A percentile compares a stretch with the other conserved stretches of the same genome.
Evolutionary conservation across 345 rosid genomes (phyloP).

Genomic region (Boechera stricta): DNA sequence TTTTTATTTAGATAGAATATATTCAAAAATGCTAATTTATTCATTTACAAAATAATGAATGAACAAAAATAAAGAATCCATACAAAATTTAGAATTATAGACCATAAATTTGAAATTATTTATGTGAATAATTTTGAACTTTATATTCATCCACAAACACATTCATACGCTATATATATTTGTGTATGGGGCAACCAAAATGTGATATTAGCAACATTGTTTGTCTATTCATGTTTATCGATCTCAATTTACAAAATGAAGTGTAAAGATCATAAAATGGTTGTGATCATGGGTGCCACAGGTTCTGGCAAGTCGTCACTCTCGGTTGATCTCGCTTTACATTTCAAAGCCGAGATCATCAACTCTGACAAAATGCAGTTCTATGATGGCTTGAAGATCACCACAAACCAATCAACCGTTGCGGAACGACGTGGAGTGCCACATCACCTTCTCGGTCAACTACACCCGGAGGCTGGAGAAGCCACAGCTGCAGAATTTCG

Average conservation of each 20-base stretch:
- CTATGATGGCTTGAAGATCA: conserved; percentile 33
- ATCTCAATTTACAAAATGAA: background rate
- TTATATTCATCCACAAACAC: background rate
- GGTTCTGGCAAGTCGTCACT: conserved; percentile 77
- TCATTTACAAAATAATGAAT: background rate
- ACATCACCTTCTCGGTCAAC: conserved; percentile 67
- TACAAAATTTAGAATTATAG: background rate
- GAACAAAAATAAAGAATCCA: background rate
- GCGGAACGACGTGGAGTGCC: conserved; percentile 61
- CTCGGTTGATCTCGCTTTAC: conserved; percentile 67
- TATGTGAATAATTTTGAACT: background rate
- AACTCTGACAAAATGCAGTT: conserved; percentile 78
- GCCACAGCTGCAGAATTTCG: conserved; percentile 58
- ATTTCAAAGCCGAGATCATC: conserved; percentile 60
- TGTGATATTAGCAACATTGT: conserved; percentile 7
- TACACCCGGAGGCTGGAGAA: conserved; percentile 51
- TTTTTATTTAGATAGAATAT: background rate
- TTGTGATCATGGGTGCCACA: conserved; percentile 69
- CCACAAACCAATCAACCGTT: conserved; percentile 46
- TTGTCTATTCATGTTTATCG: background rate
- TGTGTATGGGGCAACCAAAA: background rate
- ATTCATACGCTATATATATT: background rate
- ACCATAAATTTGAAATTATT: background rate
- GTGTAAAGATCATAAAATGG: conserved; percentile 52
- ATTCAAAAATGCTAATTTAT: background rate